Conservation (phyloP, 2,329 filamentous ascomycete species). For the Stagonosporopsis chrysanthemi region DNA sequence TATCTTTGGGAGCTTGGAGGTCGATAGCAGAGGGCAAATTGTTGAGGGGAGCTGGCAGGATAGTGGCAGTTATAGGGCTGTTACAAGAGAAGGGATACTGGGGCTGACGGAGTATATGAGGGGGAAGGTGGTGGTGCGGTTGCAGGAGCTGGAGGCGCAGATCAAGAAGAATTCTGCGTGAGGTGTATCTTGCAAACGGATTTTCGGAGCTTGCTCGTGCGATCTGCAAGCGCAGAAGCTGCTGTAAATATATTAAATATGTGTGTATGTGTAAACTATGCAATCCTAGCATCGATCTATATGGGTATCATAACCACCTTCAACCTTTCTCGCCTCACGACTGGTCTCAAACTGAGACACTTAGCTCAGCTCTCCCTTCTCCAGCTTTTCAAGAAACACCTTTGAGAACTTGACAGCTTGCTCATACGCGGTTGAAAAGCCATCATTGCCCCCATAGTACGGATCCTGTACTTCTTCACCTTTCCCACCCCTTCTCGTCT, state of each 20-base stretch:
- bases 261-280: not conserved
- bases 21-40: constrained; percentile 65
- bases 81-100: constrained; percentile 66
- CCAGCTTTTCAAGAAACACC: constrained; percentile 73
- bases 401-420: constrained; percentile 79
- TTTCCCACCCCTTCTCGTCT: constrained; percentile 53
- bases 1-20: constrained; percentile 70
- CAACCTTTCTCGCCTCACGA: constrained; percentile 18
- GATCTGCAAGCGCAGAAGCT: not conserved
- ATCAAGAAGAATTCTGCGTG: constrained; percentile 24
- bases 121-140: constrained; percentile 31
- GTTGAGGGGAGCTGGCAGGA: constrained; percentile 66
- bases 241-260: not conserved
- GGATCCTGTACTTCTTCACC: constrained; percentile 80
- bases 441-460: constrained; percentile 86
- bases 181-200: not conserved
- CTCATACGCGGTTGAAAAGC: constrained; percentile 86
- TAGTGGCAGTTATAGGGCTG: constrained; percentile 67
- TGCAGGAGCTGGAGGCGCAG: constrained; percentile 31
- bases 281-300: constrained; percentile 4
- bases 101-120: constrained; percentile 35
- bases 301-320: constrained; percentile 32
- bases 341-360: not conserved
- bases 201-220: not conserved
- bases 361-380: constrained; percentile 42